These are phyloP conservation scores for Coemansia sp. DNA, from an alignment of 192 early-diverging fungal species.

Conservation along the genomic window DNA sequence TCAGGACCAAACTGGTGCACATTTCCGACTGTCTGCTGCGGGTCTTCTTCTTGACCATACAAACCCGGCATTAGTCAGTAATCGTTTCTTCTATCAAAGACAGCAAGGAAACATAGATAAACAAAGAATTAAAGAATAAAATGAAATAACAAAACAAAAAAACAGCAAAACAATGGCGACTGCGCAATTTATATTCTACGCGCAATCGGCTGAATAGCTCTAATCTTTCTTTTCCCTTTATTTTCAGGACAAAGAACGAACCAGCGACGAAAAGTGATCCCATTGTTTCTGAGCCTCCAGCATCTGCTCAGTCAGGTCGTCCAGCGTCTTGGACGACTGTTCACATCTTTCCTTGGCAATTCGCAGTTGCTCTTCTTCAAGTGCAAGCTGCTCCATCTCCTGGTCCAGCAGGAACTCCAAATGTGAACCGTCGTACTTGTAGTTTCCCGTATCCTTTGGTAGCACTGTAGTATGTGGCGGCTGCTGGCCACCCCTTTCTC, in stretches of 20 bases:
- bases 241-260: conserved; percentile 7
- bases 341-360: conserved; percentile 12
- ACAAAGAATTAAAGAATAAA: too few relatives aligned
- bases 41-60: not conserved
- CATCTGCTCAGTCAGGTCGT: conserved; percentile 13
- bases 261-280: conserved; percentile 39
- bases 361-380: conserved; percentile 29
- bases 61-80: not conserved
- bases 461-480: not conserved
- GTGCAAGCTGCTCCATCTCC: conserved; percentile 27
- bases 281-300: conserved; percentile 32
- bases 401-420: conserved; percentile 37
- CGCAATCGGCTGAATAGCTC: not conserved
- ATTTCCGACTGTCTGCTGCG: not conserved
- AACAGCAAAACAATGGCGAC: not conserved
- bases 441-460: conserved; percentile 27
- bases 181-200: conserved; percentile 7
- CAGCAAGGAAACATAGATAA: not conserved
- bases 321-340: conserved; percentile 11
- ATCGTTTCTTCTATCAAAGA: not conserved
- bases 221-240: not conserved
- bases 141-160: not conserved
- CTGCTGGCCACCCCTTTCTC: too few relatives aligned
- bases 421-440: conserved; percentile 26
- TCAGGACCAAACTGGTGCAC: conserved; percentile 7